Percentiles rank a stretch among this genome's conserved stretches.
Evolutionary conservation across 805 yeast species (phyloP).

Genomic region (Kazachstania martiniae): DNA sequence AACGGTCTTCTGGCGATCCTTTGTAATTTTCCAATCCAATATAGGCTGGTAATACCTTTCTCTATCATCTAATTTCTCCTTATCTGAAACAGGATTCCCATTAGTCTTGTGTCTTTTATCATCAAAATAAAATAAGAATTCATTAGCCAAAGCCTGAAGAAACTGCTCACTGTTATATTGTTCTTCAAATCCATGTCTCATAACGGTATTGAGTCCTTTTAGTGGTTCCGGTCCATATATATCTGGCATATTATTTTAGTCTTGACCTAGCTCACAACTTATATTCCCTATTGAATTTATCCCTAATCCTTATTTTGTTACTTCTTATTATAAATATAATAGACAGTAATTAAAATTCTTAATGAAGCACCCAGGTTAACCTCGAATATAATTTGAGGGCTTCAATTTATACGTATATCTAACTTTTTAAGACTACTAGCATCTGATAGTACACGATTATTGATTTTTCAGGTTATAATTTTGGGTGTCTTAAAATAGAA

Average conservation of each 20-base stretch:
- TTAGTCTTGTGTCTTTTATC: constrained; percentile 87
- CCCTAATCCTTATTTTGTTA: too few species aligned
- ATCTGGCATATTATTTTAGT: constrained; percentile 22
- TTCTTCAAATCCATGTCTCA: constrained; percentile 61
- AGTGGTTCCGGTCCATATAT: constrained; percentile 30
- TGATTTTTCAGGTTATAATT: too few species aligned
- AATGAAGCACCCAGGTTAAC: too few species aligned
- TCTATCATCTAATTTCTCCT: constrained; percentile 35
- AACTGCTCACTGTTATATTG: constrained; percentile 40
- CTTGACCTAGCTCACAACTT: too few species aligned
- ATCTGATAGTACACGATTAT: too few species aligned
- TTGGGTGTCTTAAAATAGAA: too few species aligned
- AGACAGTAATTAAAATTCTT: too few species aligned
- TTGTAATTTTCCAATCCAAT: constrained; percentile 83
- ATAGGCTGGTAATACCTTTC: constrained; percentile 54
- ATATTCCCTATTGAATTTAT: too few species aligned
- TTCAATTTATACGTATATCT: too few species aligned
- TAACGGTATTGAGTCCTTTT: constrained; percentile 41
- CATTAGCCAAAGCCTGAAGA: constrained; percentile 45
- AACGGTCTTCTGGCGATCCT: constrained; percentile 85
- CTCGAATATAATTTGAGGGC: too few species aligned
- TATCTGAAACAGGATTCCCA: constrained; percentile 63
- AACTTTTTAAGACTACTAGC: too few species aligned
- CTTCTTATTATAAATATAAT: too few species aligned
- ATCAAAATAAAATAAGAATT: constrained; percentile 76